Percentiles rank a stretch among this genome's conserved stretches.
These are phyloP conservation scores for Taphrina pruni DNA, from an alignment of 1,139 yeast species.

Conservation along the genomic window DNA sequence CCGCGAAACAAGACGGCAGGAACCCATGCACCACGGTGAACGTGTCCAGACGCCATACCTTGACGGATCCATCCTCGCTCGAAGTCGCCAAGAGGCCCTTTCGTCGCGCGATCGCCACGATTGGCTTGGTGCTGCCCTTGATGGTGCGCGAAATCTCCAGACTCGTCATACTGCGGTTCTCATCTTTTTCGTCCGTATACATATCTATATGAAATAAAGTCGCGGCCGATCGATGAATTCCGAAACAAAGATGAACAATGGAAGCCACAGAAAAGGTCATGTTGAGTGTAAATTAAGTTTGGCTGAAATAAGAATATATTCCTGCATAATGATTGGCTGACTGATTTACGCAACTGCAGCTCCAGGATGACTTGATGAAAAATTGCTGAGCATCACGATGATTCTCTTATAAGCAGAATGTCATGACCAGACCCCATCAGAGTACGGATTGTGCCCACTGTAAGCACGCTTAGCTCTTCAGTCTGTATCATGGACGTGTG, in stretches of 20 bases:
- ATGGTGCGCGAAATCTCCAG: background rate
- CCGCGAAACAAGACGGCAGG: conserved; percentile 22
- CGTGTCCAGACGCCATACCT: conserved; percentile 10
- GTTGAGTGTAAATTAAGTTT: background rate
- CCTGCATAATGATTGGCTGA: background rate
- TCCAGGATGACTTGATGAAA: background rate
- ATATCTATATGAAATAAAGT: background rate
- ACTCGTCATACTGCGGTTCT: background rate
- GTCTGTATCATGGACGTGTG: no score
- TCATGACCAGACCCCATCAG: no score
- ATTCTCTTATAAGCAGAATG: no score
- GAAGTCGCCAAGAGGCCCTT: conserved; percentile 6
- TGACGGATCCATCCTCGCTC: conserved; percentile 17
- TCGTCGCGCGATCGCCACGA: conserved; percentile 7
- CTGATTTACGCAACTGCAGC: background rate
- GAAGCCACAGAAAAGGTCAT: background rate
- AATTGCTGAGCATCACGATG: background rate
- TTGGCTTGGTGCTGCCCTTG: background rate
- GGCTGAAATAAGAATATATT: background rate
- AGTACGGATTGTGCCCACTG: no score
- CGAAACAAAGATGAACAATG: background rate
- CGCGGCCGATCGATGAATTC: no score
- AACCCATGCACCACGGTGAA: conserved; percentile 11
- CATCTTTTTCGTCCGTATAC: background rate
- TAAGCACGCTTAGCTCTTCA: no score